Evolutionary conservation across 163 green algal genomes (phyloP).

Genomic region (Scenedesmus sp.): DNA sequence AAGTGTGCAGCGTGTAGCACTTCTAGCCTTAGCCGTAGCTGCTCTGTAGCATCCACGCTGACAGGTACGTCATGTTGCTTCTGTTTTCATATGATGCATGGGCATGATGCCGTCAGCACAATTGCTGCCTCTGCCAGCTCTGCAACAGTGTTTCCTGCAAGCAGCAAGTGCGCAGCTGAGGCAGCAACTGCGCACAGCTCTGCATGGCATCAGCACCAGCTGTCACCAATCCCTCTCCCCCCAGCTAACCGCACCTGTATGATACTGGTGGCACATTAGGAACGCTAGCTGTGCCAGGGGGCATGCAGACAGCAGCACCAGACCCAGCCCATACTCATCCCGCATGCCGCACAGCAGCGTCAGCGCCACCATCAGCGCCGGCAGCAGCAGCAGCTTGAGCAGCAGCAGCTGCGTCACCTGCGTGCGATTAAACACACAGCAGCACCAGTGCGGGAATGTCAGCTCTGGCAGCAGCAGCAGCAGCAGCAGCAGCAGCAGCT

Average conservation of each 20-base stretch:
- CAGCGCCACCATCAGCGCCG: constrained; percentile 7
- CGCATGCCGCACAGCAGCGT: neutral
- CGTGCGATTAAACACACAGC: neutral
- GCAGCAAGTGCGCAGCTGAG: too few species aligned
- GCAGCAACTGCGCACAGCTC: too few species aligned
- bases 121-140: too few species aligned
- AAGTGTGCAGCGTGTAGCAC: too few species aligned
- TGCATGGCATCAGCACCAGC: too few species aligned
- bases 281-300: constrained; percentile 35
- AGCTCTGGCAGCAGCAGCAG: neutral
- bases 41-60: too few species aligned
- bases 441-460: neutral
- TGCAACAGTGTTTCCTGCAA: too few species aligned
- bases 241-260: neutral
- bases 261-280: constrained; percentile 39
- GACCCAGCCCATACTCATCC: constrained; percentile 16
- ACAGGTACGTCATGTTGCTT: too few species aligned
- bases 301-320: constrained; percentile 31
- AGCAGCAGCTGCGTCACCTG: constrained; percentile 30
- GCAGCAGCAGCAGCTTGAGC: constrained; percentile 29
- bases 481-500: neutral
- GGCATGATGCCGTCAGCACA: too few species aligned
- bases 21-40: too few species aligned
- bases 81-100: too few species aligned
- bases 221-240: neutral